Base-by-base conservation (phyloP, 2,329 filamentous ascomycete genomes). In the Xylogone sp. region DNA sequence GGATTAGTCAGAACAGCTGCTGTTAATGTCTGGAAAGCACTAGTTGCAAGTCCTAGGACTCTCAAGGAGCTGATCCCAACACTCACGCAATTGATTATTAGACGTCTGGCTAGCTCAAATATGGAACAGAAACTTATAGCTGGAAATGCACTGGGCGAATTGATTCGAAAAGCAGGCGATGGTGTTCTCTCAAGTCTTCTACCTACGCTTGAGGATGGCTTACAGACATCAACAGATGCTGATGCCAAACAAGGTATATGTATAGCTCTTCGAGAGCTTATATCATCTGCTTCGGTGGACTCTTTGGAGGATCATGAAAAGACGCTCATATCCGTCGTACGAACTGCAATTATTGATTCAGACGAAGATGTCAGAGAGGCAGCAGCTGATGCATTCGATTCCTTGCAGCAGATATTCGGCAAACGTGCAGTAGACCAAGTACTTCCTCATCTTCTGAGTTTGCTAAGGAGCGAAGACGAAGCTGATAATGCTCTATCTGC, bases 41-140 rank as follows among this genome's bases (percentile, higher is more conserved):
- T 97, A 64, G 94, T 99, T 45, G 89, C 93, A 52, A 93, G 88
- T 54, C 94, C 94, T 27, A 86, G 86, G 60, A 97, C 89, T 13
- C 84, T 99, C 64, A 96, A 96, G 74, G 94, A 99, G 67, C 82
- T 99, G 64, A 87, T 97, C 45, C 93, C 94, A 43, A 97, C 91
- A 1, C 85, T 99, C 54, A 96, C 91, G 5, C 92, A 97, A 68
- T 84, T 99, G 57, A 87, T 99, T 62, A 97, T 99, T 67, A 85
- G 90, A 53, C 88, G 94, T 46, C 81, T 99, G 60, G 94, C 91
- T 56, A 97, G 92, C 68, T 88, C 92, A 44, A 97, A 97, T 66
- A 92, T 96, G 86, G 94, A 99, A 69, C 94, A 99, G 71, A 97
- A 97, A 76, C 88, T 96, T 61, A 99, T 99, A 76, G 94, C 95